phyloP scores from a whole-genome alignment of 345 rosid species.

The Salix suchowensis region DNA sequence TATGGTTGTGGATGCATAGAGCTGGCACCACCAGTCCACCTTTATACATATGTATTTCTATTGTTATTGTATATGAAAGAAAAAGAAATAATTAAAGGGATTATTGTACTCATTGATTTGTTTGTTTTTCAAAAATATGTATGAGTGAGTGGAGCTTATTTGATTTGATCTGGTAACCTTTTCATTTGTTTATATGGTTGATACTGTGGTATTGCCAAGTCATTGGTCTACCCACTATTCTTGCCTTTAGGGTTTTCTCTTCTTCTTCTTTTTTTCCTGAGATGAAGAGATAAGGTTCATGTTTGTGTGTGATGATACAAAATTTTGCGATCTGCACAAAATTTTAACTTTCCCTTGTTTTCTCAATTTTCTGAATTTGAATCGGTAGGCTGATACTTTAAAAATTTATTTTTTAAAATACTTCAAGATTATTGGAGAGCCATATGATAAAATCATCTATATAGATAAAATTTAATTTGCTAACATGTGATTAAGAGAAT shows the following conservation, averaged over 20 bases:
- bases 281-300: neutral
- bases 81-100: neutral
- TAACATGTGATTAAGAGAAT: too few species aligned
- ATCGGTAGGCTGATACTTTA: too few species aligned
- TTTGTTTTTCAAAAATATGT: constrained; percentile 16
- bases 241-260: constrained; percentile 36
- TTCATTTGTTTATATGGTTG: constrained; percentile 21
- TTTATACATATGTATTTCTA: neutral
- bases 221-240: constrained; percentile 36
- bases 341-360: too few species aligned
- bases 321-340: too few species aligned
- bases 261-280: neutral
- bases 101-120: constrained; percentile 15
- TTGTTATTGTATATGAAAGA: constrained; percentile 5
- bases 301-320: neutral
- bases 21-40: constrained; percentile 2
- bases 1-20: neutral
- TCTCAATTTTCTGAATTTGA: too few species aligned
- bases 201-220: constrained; percentile 36
- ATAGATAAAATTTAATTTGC: too few species aligned
- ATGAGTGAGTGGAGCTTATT: constrained; percentile 34
- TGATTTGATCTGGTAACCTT: constrained; percentile 16
- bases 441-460: too few species aligned
- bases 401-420: too few species aligned
- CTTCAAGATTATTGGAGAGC: too few species aligned